Conservation (phyloP, 2,329 filamentous ascomycete genomes). For the Fragosphaeria purpurea region DNA sequence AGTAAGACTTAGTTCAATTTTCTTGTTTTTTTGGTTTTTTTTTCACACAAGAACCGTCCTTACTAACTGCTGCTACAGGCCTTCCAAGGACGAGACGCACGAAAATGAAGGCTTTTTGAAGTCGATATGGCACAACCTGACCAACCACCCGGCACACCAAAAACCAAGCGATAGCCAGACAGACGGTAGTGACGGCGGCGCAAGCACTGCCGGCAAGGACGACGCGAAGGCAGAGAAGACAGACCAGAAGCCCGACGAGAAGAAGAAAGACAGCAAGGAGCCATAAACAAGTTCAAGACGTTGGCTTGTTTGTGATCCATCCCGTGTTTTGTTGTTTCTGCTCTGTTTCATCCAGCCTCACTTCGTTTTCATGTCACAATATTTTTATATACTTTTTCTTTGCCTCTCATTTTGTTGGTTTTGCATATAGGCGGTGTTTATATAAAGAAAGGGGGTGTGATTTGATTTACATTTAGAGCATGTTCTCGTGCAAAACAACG, state of each 20-base stretch:
- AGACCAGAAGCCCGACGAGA: constrained; percentile 10
- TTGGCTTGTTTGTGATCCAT: too few species aligned
- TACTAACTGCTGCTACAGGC: not conserved
- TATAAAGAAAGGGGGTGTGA: too few species aligned
- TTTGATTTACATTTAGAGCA: too few species aligned
- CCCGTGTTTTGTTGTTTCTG: too few species aligned
- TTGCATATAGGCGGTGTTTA: constrained; percentile 5
- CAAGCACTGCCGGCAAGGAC: not conserved
- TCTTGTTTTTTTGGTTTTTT: not conserved
- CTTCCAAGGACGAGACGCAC: constrained; percentile 37
- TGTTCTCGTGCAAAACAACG: not conserved
- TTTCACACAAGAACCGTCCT: not conserved
- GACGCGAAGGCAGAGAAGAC: not conserved
- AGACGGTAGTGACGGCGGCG: not conserved
- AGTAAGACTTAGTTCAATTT: constrained; percentile 33
- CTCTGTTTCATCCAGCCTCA: too few species aligned
- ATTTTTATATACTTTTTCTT: not conserved
- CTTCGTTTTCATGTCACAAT: not conserved
- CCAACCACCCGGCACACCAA: constrained; percentile 57
- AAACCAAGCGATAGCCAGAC: constrained; percentile 19
- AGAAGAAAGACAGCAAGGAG: constrained; percentile 12
- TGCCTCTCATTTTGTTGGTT: not conserved
- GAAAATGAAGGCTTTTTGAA: constrained; percentile 86
- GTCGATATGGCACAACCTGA: constrained; percentile 85
- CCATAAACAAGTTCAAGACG: constrained; percentile 10